These are phyloP conservation scores for Tetraselmis chui DNA, from an alignment of 139 green algal genomes.

Conservation along the genomic window DNA sequence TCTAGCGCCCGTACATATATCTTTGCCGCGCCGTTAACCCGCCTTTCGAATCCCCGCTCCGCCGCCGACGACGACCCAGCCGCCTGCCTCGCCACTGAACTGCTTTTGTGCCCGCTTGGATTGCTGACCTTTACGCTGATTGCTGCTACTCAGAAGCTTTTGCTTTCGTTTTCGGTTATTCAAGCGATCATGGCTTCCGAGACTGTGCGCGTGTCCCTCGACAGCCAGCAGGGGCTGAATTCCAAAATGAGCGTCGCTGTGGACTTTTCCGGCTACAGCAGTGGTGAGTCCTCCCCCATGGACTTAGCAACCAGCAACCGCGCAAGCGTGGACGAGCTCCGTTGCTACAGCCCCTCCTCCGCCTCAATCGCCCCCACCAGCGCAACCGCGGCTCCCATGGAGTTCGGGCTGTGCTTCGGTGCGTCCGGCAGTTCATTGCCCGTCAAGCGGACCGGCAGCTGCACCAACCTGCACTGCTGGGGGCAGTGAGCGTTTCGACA, in stretches of 20 bases:
- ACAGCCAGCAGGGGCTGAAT: not conserved
- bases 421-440: not conserved
- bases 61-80: no score
- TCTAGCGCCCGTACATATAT: no score
- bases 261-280: not conserved
- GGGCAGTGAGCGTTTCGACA: not conserved
- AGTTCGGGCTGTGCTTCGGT: not conserved
- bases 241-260: not conserved
- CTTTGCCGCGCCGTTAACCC: no score
- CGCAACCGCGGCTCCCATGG: no score
- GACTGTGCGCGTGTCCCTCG: not conserved
- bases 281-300: not conserved
- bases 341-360: not conserved
- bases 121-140: no score
- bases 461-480: not conserved
- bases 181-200: not conserved
- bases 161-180: no score
- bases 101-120: no score
- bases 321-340: not conserved
- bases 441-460: not conserved
- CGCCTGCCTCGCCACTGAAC: no score
- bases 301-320: not conserved
- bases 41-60: no score
- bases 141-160: no score
- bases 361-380: not conserved